Evolutionary conservation across 768 basidiomycete species (phyloP), one percentile per base, ranked within the genome.

Genomic region (Agrocybe chaxingu): DNA sequence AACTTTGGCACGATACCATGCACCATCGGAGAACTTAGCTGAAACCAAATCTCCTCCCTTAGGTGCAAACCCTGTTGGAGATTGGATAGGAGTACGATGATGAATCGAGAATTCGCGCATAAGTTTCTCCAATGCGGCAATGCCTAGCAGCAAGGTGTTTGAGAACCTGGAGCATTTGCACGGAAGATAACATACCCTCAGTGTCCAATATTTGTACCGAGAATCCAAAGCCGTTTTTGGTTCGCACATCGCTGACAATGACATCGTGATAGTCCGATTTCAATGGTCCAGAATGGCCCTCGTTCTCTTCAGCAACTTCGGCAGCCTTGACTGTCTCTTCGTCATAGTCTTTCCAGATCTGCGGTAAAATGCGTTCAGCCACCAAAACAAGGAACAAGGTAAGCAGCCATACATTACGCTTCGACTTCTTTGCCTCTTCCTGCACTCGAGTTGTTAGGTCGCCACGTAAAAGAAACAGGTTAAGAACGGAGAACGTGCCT

Each of bases 1-100:
- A 53, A 98, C 85, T 71, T 85, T 90, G 39, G 96, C 96, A 45
- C 96, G 89, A 69, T 98, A 98, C 97, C 96, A 99, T 42, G 86
- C 75, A 7, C 91, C 91, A 61, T 97, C 89, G 42, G 88, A 89
- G 70, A 98, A 98, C 63, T 93, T 93, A 12, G 94, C 96, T 9
- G 92, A 92, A 12, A 99, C 91, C 24, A 98, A 75, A 50, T 98
- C 94, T 7, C 94, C 94, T 13, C 79, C 82, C 62, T 82, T 85
- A 0, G 96, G 96, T 4, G 75, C 73, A 61, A 93, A 95, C 44
- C 78, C 81, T n/a, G 85, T 58, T 3, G 89, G 76, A 12, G 79
- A 66, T 16, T 76, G 64, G 3, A 78, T 68, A 10, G 84, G 77
- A 38, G 82, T 79, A 40, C 81, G 81, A 70, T 98, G 92, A 66